These are phyloP conservation scores for Inonotus obliquus DNA, from an alignment of 1,284 basidiomycete species.

Conservation along the genomic window DNA sequence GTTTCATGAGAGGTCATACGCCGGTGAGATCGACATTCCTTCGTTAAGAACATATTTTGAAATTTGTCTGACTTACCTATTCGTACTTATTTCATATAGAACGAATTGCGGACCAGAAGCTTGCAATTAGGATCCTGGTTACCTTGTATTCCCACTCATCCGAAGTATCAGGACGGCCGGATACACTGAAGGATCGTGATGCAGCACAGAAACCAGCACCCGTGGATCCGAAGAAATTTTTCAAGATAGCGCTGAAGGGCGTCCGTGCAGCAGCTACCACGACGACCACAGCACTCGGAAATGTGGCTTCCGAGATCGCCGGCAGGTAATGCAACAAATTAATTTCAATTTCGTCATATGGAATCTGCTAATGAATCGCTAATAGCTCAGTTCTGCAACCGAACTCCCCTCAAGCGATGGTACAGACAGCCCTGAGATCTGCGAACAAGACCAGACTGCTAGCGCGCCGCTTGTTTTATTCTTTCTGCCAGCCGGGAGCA, in stretches of 20 bases:
- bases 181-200: slow-evolving; percentile 52
- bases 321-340: slow-evolving; percentile 42
- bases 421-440: slow-evolving; percentile 73
- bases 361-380: background rate
- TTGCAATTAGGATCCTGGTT: slow-evolving; percentile 69
- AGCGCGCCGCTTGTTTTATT: slow-evolving; percentile 83
- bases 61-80: background rate
- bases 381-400: slow-evolving; percentile 78
- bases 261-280: slow-evolving; percentile 71
- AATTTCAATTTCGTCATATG: background rate
- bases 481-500: slow-evolving; percentile 64
- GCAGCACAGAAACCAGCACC: slow-evolving; percentile 35
- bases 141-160: slow-evolving; percentile 76
- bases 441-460: slow-evolving; percentile 83
- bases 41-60: background rate
- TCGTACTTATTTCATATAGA: slow-evolving; percentile 37
- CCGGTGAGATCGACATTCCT: slow-evolving; percentile 39
- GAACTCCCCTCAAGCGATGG: slow-evolving; percentile 81
- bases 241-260: slow-evolving; percentile 72
- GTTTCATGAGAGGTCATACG: slow-evolving; percentile 88
- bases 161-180: slow-evolving; percentile 64
- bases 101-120: slow-evolving; percentile 81
- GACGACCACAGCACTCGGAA: slow-evolving; percentile 78
- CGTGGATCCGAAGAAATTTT: slow-evolving; percentile 55
- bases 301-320: slow-evolving; percentile 68